Conservation (phyloP, 2,329 filamentous ascomycete genomes). For the Aaosphaeria pasadenensis region DNA sequence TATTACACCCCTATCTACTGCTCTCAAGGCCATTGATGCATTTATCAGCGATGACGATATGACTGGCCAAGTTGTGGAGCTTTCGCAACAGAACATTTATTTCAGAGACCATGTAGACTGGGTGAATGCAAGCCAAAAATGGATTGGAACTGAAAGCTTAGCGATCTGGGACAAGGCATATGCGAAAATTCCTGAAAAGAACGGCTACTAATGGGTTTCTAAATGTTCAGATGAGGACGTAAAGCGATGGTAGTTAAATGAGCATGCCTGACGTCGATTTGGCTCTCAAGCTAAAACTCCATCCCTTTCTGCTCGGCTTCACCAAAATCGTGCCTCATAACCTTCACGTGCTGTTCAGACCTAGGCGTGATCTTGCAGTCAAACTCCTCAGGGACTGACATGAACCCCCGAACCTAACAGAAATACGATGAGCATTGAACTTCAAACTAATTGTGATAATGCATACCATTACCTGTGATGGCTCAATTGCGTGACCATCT, state of each 20-base stretch:
- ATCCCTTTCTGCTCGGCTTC: constrained; percentile 21
- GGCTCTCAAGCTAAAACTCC: constrained; percentile 4
- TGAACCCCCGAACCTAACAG: constrained; percentile 17
- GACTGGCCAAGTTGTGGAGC: constrained; percentile 42
- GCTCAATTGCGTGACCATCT: constrained; percentile 21
- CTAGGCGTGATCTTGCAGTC: constrained; percentile 28
- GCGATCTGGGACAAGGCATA: constrained; percentile 33
- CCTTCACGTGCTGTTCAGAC: constrained; percentile 15
- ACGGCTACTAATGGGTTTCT: constrained; percentile 9
- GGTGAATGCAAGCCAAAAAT: constrained; percentile 40
- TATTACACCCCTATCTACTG: constrained; percentile 40
- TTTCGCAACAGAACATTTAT: constrained; percentile 39
- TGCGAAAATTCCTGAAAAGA: constrained; percentile 19
- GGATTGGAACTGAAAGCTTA: constrained; percentile 29
- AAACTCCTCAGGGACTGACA: constrained; percentile 29
- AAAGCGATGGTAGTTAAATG: too few relatives aligned
- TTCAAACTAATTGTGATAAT: too few relatives aligned
- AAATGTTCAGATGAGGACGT: too few relatives aligned
- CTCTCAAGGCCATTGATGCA: constrained; percentile 39
- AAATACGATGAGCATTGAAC: too few relatives aligned
- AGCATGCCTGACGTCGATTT: too few relatives aligned
- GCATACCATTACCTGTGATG: constrained; percentile 20
- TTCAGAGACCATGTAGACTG: constrained; percentile 39
- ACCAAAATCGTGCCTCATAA: constrained; percentile 20
- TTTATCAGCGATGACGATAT: constrained; percentile 31